A percentile compares a stretch with the other conserved stretches of the same genome.
phyloP scores from a whole-genome alignment of 768 basidiomycete genomes.

The Lanmaoa rubissima region DNA sequence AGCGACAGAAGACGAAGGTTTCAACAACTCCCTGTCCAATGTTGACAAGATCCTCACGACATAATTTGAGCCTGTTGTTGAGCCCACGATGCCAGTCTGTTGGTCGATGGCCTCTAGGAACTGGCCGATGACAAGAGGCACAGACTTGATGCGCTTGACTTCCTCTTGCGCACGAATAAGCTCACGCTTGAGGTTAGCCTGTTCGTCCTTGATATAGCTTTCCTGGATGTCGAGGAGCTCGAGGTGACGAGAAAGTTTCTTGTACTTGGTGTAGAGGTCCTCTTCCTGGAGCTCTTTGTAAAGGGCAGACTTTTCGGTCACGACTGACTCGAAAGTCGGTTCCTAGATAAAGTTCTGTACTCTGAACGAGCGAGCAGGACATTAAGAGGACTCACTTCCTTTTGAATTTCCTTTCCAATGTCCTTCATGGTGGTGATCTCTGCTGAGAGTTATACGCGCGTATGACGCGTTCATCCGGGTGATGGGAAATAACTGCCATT shows the following conservation, averaged over 20 bases:
- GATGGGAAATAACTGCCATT: constrained; percentile 33
- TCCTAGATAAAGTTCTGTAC: constrained; percentile 49
- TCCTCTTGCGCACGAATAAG: constrained; percentile 98
- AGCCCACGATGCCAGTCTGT: constrained; percentile 94
- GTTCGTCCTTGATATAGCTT: constrained; percentile 98
- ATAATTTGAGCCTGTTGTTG: constrained; percentile 97
- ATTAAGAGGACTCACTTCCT: constrained; percentile 55
- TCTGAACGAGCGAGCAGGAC: background rate
- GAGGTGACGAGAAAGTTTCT: constrained; percentile 90
- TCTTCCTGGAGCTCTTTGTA: constrained; percentile 85
- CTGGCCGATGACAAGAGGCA: constrained; percentile 98
- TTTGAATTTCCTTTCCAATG: constrained; percentile 81
- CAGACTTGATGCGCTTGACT: constrained; percentile 98
- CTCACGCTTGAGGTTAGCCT: constrained; percentile 95
- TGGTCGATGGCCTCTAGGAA: constrained; percentile 99
- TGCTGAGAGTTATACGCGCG: constrained; percentile 11
- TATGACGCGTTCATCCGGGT: constrained; percentile 29
- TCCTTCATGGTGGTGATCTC: constrained; percentile 66
- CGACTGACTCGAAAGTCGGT: constrained; percentile 83
- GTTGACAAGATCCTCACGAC: constrained; percentile 97
- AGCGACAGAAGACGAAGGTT: constrained; percentile 97
- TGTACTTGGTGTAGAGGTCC: constrained; percentile 96
- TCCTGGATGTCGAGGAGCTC: constrained; percentile 95
- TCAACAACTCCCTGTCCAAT: constrained; percentile 93
- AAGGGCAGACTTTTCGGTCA: constrained; percentile 85